A percentile compares a stretch with the other conserved stretches of the same genome.
phyloP scores from a whole-genome alignment of 768 basidiomycete genomes.

The Lepiota brunneoincarnata region DNA sequence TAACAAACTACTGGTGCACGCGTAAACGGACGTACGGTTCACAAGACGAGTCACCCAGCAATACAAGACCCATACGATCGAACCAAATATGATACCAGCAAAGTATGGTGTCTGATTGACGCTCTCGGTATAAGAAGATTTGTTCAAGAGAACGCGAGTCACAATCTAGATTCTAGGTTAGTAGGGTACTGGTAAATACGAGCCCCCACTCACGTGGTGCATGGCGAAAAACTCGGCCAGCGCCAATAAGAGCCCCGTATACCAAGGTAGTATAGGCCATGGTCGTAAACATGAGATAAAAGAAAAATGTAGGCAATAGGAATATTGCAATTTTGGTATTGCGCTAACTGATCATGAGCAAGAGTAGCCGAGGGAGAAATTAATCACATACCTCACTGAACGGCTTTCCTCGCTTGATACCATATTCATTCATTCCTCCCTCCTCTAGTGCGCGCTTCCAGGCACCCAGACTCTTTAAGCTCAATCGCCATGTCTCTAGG shows the following conservation, averaged over 20 bases:
- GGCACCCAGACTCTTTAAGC: constrained; percentile 84
- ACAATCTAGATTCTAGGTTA: constrained; percentile 51
- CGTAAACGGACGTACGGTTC: constrained; percentile 44
- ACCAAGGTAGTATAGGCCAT: constrained; percentile 85
- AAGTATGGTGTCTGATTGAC: constrained; percentile 91
- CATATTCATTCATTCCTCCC: constrained; percentile 78
- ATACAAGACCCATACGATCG: constrained; percentile 83
- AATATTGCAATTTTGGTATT: constrained; percentile 84
- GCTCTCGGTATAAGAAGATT: constrained; percentile 76
- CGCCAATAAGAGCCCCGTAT: constrained; percentile 80
- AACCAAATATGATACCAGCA: constrained; percentile 82
- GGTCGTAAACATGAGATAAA: constrained; percentile 84
- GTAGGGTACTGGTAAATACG: constrained; percentile 7
- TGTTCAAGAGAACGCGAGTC: constrained; percentile 82
- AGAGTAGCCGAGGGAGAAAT: background rate
- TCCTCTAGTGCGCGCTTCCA: constrained; percentile 90
- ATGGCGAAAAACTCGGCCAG: constrained; percentile 87
- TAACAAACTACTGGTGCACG: background rate
- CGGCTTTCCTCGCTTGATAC: constrained; percentile 59
- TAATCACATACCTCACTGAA: constrained; percentile 58
- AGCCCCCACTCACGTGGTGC: constrained; percentile 71
- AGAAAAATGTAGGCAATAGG: constrained; percentile 69
- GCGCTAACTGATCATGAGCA: constrained; percentile 39
- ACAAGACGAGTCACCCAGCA: constrained; percentile 81
- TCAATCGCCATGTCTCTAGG: constrained; percentile 94